A percentile compares a stretch with the other conserved stretches of the same genome.
Conservation (phyloP, 805 yeast species). For the Saccharomycopsis javanensis region DNA sequence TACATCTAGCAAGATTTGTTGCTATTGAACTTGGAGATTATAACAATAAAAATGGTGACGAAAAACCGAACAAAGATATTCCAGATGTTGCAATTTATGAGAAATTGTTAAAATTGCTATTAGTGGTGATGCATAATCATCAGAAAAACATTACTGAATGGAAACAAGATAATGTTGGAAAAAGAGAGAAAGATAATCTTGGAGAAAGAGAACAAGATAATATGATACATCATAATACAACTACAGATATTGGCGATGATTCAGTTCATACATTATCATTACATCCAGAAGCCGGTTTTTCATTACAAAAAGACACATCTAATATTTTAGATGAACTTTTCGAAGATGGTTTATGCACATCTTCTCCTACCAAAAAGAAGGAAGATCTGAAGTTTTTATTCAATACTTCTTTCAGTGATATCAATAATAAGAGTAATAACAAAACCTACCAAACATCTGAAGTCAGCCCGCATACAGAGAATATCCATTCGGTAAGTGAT, state of each 20-base stretch:
- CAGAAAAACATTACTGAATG: neutral
- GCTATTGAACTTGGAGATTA: conserved; percentile 9
- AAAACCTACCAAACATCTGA: neutral
- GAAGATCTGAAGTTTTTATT: neutral
- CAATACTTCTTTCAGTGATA: neutral
- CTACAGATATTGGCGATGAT: conserved; percentile 16
- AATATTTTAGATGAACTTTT: neutral
- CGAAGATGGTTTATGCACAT: neutral
- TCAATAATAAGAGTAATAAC: neutral
- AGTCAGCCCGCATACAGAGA: neutral
- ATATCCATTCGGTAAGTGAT: neutral
- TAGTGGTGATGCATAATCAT: conserved; percentile 4
- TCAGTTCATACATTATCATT: conserved; percentile 13
- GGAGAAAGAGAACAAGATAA: neutral
- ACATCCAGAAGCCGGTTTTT: conserved; percentile 16
- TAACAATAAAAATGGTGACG: conserved; percentile 8
- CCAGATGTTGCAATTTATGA: conserved; percentile 22
- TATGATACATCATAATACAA: conserved; percentile 10
- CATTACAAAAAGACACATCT: neutral
- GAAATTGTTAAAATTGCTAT: conserved; percentile 19
- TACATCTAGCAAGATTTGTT: conserved; percentile 8
- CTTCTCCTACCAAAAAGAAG: neutral
- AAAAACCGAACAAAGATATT: conserved; percentile 1
- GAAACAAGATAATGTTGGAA: neutral
- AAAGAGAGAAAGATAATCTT: no score